Base-by-base conservation (phyloP, 768 basidiomycete species). In the Boletus pseudopeckii region DNA sequence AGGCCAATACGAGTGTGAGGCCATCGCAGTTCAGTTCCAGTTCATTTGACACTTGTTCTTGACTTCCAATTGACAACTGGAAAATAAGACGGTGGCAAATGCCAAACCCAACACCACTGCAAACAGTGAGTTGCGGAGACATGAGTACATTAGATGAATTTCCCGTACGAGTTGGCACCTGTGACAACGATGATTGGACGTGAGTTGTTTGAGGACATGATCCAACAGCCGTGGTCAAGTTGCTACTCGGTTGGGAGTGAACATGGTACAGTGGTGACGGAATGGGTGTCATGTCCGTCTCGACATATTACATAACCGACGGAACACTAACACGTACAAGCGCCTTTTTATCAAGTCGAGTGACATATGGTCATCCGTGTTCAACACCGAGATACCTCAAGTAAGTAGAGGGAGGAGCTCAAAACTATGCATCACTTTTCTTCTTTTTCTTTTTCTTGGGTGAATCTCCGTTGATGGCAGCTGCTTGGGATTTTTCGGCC, bases 81-180 rank as follows among this genome's bases (percentile, higher is more conserved):
- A 76, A 70, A 42, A 94, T 76, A 7, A 94, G 77, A 44, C 92
- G 85, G 56, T 86, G 82, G 72, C 90, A 92, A 41, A 89, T 86
- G 13, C 88, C 90, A 66, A 86, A 88, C 15, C 92, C 92, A 17
- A 94, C 78, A 52, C 92, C 92, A 37, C 91, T 93, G 65, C 3
- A 52, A 53, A 45, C 83, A 87, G 62, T 26, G 56, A 57, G 58
- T 22, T 41, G 15, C 15, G 44, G 53, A 52, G 30, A 38, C 44
- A 7, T 37, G 49, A 9, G 5, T 33, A 30, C 36, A n/a, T 20
- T 20, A 6, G 30, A 52, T 14, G 43, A 32, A 28, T 28, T 41
- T 39, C 18, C 59, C 77, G 45, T 65, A 86, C 86, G 77, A 74
- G 62, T 88, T 89, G 10, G 86, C 86, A 37, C 86, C 86, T 18